Conservation (phyloP, 192 early-diverging fungal species). For the Pecoramyces ruminantium region DNA sequence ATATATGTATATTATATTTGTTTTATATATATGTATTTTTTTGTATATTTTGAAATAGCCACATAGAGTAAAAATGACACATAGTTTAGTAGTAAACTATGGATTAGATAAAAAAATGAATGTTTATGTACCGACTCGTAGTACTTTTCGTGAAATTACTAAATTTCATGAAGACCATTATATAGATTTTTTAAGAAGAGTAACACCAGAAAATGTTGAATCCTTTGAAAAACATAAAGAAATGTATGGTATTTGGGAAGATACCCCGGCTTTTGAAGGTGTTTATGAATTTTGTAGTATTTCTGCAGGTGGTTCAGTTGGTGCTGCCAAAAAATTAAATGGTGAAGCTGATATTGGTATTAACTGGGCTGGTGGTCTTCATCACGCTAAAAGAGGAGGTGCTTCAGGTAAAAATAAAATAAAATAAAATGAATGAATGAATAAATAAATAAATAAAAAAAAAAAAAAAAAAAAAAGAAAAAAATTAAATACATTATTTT, state of each 20-base stretch:
- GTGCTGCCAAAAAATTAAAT: conserved; percentile 69
- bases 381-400: conserved; percentile 73
- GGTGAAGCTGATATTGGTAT: conserved; percentile 80
- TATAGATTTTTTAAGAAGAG: conserved; percentile 82
- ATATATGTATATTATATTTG: too few relatives aligned
- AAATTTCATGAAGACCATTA: conserved; percentile 93
- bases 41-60: too few relatives aligned
- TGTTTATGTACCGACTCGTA: conserved; percentile 49
- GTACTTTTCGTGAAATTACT: conserved; percentile 76
- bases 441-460: too few relatives aligned
- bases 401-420: conserved; percentile 34
- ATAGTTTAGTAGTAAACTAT: conserved; percentile 84
- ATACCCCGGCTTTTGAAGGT: conserved; percentile 95
- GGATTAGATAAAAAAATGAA: conserved; percentile 82
- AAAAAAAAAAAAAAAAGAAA: too few relatives aligned
- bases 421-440: too few relatives aligned
- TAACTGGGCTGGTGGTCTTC: conserved; percentile 96
- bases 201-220: conserved; percentile 58
- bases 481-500: too few relatives aligned
- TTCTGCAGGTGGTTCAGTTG: conserved; percentile 82
- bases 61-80: conserved; percentile 81
- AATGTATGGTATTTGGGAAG: conserved; percentile 70
- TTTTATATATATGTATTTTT: too few relatives aligned
- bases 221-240: conserved; percentile 5
- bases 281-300: conserved; percentile 88